A percentile compares a stretch with the other conserved stretches of the same genome.
phyloP scores from a whole-genome alignment of 371 early-diverging fungal species.

The Mucor sp. region DNA sequence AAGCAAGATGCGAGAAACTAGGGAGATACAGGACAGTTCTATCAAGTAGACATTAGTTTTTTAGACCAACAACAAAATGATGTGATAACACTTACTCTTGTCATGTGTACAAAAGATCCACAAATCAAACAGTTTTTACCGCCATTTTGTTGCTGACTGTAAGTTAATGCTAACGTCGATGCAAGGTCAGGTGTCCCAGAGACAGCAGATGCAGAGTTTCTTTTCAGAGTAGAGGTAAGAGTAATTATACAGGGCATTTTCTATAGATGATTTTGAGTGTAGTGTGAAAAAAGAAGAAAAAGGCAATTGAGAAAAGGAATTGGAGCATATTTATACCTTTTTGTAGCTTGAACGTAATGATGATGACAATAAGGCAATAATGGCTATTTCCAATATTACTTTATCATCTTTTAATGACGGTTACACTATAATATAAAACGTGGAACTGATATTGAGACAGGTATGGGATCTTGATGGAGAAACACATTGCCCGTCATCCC shows the following conservation, averaged over 20 bases:
- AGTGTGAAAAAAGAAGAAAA: neutral
- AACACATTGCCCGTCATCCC: constrained; percentile 1
- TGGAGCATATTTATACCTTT: neutral
- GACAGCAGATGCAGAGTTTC: neutral
- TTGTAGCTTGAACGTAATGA: neutral
- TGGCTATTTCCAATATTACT: neutral
- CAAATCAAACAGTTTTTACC: constrained; percentile 10
- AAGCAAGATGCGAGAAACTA: neutral
- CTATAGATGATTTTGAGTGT: neutral
- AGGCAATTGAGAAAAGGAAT: neutral
- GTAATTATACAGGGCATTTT: constrained; percentile 3
- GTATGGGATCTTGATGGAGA: neutral
- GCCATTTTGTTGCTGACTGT: neutral
- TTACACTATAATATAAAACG: constrained; percentile 6
- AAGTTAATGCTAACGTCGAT: neutral
- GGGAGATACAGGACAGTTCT: constrained; percentile 15
- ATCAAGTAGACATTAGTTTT: neutral
- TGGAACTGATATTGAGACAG: neutral
- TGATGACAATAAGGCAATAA: constrained; percentile 1
- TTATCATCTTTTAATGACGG: constrained; percentile 3
- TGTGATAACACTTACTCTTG: constrained; percentile 3
- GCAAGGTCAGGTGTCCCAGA: neutral
- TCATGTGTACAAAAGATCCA: constrained; percentile 13
- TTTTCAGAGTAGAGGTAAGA: neutral
- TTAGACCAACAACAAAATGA: neutral